Evolutionary conservation across 805 yeast genomes (phyloP).

Genomic region (Candida lessepsii): DNA sequence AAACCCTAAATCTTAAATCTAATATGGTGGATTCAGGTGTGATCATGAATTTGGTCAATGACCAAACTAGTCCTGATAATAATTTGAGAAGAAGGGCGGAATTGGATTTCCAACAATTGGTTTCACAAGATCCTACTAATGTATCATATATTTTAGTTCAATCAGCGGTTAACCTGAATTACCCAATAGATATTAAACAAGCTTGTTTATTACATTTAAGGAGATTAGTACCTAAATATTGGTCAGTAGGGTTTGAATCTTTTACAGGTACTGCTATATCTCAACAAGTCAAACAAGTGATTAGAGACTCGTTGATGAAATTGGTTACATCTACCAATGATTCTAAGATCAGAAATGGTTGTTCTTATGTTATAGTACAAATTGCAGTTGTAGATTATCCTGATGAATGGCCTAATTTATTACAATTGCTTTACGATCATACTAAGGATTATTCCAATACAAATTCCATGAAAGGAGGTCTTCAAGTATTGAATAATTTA

Average conservation of each 20-base stretch:
- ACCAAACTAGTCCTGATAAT: slow-evolving; percentile 49
- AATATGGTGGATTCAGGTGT: background rate
- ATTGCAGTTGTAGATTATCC: slow-evolving; percentile 90
- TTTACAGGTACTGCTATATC: slow-evolving; percentile 65
- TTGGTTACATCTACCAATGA: slow-evolving; percentile 44
- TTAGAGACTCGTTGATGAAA: slow-evolving; percentile 51
- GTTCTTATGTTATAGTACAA: slow-evolving; percentile 75
- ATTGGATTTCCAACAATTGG: slow-evolving; percentile 39
- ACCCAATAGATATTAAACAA: slow-evolving; percentile 48
- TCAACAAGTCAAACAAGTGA: slow-evolving; percentile 47
- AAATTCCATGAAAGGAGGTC: slow-evolving; percentile 49
- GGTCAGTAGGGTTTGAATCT: slow-evolving; percentile 83
- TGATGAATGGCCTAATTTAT: slow-evolving; percentile 87
- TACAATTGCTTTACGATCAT: slow-evolving; percentile 46
- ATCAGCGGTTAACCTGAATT: slow-evolving; percentile 29
- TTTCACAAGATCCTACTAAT: slow-evolving; percentile 50
- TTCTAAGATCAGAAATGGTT: slow-evolving; percentile 62
- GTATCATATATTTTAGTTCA: slow-evolving; percentile 43
- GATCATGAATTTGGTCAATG: slow-evolving; percentile 10
- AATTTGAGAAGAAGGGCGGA: slow-evolving; percentile 53
- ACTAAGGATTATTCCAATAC: slow-evolving; percentile 30
- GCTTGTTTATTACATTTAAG: slow-evolving; percentile 66
- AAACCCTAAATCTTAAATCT: background rate
- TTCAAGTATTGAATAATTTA: slow-evolving; percentile 67
- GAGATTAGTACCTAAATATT: slow-evolving; percentile 63